Evolutionary conservation across 1,284 basidiomycete genomes (phyloP).

Genomic region (Amylostereum areolatum): DNA sequence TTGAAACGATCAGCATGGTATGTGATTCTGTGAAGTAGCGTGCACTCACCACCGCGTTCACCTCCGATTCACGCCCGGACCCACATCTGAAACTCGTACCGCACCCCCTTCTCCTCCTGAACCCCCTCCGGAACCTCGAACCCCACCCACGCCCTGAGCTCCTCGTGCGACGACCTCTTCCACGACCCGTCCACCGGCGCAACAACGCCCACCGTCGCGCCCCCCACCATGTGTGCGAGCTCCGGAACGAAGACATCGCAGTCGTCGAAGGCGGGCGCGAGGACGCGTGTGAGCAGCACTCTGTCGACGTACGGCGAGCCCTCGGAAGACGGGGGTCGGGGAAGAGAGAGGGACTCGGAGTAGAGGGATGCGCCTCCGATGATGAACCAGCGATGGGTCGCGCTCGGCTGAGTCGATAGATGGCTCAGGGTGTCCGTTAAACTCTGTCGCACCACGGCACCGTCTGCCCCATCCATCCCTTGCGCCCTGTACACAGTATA

Average conservation of each 20-base stretch:
- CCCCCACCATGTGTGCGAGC: conserved; percentile 34
- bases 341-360: conserved; percentile 52
- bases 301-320: conserved; percentile 59
- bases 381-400: conserved; percentile 61
- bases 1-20: too few species aligned
- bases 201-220: conserved; percentile 10
- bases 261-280: conserved; percentile 65
- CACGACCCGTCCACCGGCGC: too few species aligned
- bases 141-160: conserved; percentile 71
- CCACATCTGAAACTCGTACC: conserved; percentile 95
- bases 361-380: conserved; percentile 92
- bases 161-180: conserved; percentile 52
- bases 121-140: conserved; percentile 72
- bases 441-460: conserved; percentile 4
- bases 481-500: too few species aligned
- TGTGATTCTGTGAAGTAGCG: too few species aligned
- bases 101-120: conserved; percentile 75
- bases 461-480: neutral
- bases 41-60: too few species aligned
- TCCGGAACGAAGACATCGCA: conserved; percentile 90
- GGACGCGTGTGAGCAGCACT: conserved; percentile 83
- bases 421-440: conserved; percentile 7
- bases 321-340: conserved; percentile 22
- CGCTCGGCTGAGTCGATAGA: conserved; percentile 9
- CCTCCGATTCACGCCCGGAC: too few species aligned